Conservation (phyloP, 441 rosid genomes). For the Gossypium davidsonii region DNA sequence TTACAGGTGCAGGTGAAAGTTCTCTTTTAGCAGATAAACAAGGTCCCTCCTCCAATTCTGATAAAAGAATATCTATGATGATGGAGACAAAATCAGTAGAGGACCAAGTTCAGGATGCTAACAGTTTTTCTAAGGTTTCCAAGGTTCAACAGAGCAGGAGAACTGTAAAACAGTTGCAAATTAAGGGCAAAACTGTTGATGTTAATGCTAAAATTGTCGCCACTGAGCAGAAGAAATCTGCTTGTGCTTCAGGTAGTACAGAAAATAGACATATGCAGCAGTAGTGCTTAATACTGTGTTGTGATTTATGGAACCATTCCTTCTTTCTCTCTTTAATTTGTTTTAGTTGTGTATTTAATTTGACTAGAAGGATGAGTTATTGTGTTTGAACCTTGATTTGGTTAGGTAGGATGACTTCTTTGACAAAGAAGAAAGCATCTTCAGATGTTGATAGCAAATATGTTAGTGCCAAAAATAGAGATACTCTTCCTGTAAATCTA, state of each 20-base stretch:
- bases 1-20: conserved; percentile 39
- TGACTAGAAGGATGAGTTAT: neutral
- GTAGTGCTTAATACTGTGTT: neutral
- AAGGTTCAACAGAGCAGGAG: conserved; percentile 30
- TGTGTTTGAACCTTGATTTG: conserved; percentile 16
- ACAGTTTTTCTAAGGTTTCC: conserved; percentile 29
- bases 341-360: conserved; percentile 3
- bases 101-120: conserved; percentile 20
- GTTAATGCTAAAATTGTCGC: conserved; percentile 25
- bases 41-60: conserved; percentile 21
- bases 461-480: conserved; percentile 18
- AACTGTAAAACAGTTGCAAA: conserved; percentile 28
- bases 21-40: conserved; percentile 27
- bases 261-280: neutral
- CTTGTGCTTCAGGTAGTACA: conserved; percentile 29
- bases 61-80: conserved; percentile 22
- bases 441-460: conserved; percentile 24
- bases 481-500: conserved; percentile 18
- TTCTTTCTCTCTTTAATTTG: neutral
- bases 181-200: conserved; percentile 23
- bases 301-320: neutral
- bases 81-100: conserved; percentile 25
- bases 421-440: conserved; percentile 27
- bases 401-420: conserved; percentile 26
- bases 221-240: conserved; percentile 30